Evolutionary conservation across 148 eudicot species (phyloP), one percentile per base, ranked within the genome.

Genomic region (Cornus suecica): DNA sequence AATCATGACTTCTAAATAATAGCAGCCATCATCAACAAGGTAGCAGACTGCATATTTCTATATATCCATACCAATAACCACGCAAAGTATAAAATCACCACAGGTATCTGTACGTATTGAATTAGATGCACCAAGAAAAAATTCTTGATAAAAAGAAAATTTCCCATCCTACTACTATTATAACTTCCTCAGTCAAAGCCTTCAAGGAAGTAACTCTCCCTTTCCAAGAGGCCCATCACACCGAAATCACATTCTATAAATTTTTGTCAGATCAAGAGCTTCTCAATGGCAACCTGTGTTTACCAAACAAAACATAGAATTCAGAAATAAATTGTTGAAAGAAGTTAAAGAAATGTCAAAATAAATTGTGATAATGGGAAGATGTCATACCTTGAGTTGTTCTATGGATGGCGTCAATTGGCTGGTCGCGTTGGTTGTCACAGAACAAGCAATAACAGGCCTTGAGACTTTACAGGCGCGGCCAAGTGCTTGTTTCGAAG

Each of bases 401-500:
- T 86, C 90, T 60, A 95, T 95, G 81, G 92, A 97, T 30, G 97
- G 52, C 84, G 86, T 92, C 93, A 95, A 81, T 65, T 91, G 97
- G 82, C 99, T 93, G 69, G 91, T 97, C 68, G 92, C 99, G 45
- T 95, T 95, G 80, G 91, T 89, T 14, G 99, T 95, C 78, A 95
- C 97, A 23, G 97, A 95, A 76, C 93, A 88, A 74, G 99, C 91
- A 74, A 92, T 95, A n/a, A 95, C 99, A 0, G 97, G 87, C 74
- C 97, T 85, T 1, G 97, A 91, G 31, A 95, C 97, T 60, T 97
- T 97, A 84, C 97, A 92, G 28, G 98, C 98, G 16, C 98, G 93
- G 24, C 98, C 98, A 78, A 94, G 98, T 13, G 93, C 95, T 90
- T 90, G 88, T 83, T 92, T 94, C 37, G 97, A 94, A 63, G 97